A percentile compares a stretch with the other conserved stretches of the same genome.
Conservation (phyloP, 192 early-diverging fungal species). For the Coemansia sp. region DNA sequence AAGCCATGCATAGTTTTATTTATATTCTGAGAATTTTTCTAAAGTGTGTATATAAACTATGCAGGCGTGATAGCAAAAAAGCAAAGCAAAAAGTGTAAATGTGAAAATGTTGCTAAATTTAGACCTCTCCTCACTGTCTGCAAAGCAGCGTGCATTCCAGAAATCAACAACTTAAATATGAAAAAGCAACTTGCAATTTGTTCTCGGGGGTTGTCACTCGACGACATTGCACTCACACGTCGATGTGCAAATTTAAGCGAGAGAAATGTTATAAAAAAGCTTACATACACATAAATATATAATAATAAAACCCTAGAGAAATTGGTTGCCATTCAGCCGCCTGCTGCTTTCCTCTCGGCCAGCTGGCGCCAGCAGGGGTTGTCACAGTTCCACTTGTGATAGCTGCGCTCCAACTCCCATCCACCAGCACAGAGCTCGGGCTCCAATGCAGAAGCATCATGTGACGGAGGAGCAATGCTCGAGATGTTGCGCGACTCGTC, state of each 20-base stretch:
- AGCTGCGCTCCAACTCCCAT: slow-evolving; percentile 34
- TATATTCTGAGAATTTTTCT: background rate
- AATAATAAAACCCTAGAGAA: background rate
- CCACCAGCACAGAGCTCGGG: slow-evolving; percentile 26
- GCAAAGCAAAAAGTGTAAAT: background rate
- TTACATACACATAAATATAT: background rate
- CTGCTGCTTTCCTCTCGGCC: slow-evolving; percentile 19
- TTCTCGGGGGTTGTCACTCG: background rate
- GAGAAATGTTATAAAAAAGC: background rate
- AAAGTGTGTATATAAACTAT: background rate
- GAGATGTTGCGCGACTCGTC: slow-evolving; percentile 38
- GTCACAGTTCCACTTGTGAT: slow-evolving; percentile 29
- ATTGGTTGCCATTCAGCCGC: background rate
- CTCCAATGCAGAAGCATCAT: slow-evolving; percentile 21
- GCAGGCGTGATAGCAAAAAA: background rate
- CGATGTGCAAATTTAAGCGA: background rate
- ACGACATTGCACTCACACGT: background rate
- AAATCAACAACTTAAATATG: too few species aligned
- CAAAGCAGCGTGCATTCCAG: too few species aligned
- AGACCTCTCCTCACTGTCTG: background rate
- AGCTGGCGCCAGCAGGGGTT: slow-evolving; percentile 41
- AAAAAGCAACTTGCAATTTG: too few species aligned
- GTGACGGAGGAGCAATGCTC: slow-evolving; percentile 19
- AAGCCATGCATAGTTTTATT: background rate
- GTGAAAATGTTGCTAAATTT: background rate